Evolutionary conservation across 371 early-diverging fungal species (phyloP), one percentile per base, ranked within the genome.

Genomic region (Apophysomyces sp.): DNA sequence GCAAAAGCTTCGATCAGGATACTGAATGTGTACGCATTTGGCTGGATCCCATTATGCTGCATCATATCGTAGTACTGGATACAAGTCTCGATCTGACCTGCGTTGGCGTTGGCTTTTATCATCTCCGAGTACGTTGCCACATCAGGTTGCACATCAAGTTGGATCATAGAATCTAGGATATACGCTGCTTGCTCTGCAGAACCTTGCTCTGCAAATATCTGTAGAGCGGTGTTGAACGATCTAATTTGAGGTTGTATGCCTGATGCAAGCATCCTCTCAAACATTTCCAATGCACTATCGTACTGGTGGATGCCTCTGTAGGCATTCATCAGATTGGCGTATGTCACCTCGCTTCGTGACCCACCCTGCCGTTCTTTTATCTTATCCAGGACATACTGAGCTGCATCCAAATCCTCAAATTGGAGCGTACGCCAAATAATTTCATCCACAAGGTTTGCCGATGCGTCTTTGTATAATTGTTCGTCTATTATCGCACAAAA

Each of bases 21-120:
- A 13, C 78, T 81, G 56, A 68, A 86, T 1, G 74, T 79, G 53
- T 84, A 80, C 0, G 64, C 74, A 57, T 84, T 84, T 9, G 86
- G 83, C 21, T 66, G 32, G 8, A 83, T 29, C 13, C 26, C 16
- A 15, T 59, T 21, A 16, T 58, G 37, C 11, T 70, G 53, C 81
- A 84, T 82, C 31, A 68, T 63, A 39, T 74, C 67, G 39, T 81
- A 83, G 41, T 69, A 81, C 8, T 74, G 61, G 2, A 81, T 34
- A 15, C 63, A 77, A 8, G 30, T 51, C 26, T 57, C 67, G 52
- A 64, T 51, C 26, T 66, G 61, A 7, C 66, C 68, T 1, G 58
- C 32, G 12, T 57, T 52, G 8, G 73, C 65, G 67, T 73, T 66
- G 3, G 67, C 77, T 44, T 76, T 71, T 40, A 86, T 82, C 30